phyloP scores from a whole-genome alignment of 2,329 filamentous ascomycete genomes.

The Biscogniauxia mediterranea region DNA sequence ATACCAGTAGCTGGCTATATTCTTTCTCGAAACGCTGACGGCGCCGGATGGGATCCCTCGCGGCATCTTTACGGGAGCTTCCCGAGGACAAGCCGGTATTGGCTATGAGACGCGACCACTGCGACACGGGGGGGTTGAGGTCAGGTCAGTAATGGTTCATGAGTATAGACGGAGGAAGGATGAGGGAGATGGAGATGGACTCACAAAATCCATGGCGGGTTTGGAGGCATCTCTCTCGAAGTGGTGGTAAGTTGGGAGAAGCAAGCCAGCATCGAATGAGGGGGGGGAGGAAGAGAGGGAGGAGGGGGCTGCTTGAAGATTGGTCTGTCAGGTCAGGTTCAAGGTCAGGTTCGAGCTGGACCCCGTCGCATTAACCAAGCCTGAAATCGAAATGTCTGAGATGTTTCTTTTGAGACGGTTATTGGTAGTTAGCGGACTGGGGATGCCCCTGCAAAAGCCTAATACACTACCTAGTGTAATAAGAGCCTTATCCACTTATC shows the following conservation, averaged over 20 bases:
- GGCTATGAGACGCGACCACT: constrained; percentile 69
- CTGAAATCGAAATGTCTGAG: constrained; percentile 10
- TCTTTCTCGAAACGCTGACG: constrained; percentile 67
- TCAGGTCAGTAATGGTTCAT: constrained; percentile 1
- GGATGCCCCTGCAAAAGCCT: no score
- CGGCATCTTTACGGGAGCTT: constrained; percentile 56
- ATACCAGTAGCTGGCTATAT: constrained; percentile 60
- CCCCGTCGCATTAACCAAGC: constrained; percentile 1
- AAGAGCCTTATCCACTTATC: no score
- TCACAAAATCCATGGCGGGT: constrained; percentile 57
- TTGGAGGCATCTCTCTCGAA: constrained; percentile 44
- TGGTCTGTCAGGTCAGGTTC: neutral
- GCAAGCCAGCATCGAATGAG: neutral
- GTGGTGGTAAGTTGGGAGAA: constrained; percentile 1
- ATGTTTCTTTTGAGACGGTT: constrained; percentile 11
- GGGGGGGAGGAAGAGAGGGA: neutral
- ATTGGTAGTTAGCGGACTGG: neutral
- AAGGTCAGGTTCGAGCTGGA: no score
- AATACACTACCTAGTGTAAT: no score
- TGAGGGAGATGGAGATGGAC: constrained; percentile 21
- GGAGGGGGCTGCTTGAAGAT: neutral
- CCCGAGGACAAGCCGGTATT: constrained; percentile 57
- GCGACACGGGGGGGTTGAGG: constrained; percentile 10
- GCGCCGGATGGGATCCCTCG: constrained; percentile 61
- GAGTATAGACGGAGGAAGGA: neutral